A percentile compares a stretch with the other conserved stretches of the same genome.
phyloP scores from a whole-genome alignment of 164 flowering plant genomes.

The Macadamia tetraphylla region DNA sequence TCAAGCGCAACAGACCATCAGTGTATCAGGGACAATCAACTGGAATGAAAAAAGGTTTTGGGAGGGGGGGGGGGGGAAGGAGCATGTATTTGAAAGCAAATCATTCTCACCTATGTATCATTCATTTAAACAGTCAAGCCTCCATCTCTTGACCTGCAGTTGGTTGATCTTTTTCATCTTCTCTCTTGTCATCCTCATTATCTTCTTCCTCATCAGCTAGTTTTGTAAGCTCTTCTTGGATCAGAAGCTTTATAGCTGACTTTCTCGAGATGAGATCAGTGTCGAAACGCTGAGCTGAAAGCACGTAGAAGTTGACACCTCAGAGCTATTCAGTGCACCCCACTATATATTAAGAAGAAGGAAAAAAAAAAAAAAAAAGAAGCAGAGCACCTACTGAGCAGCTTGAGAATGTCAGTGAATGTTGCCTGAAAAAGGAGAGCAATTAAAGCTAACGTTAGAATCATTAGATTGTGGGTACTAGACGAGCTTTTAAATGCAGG shows the following conservation, averaged over 20 bases:
- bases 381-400: slow-evolving; percentile 9
- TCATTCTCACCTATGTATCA: neutral
- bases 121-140: neutral
- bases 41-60: neutral
- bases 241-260: slow-evolving; percentile 64
- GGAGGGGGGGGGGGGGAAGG: neutral
- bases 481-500: too few species aligned
- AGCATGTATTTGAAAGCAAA: neutral
- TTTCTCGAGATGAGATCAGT: slow-evolving; percentile 70
- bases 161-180: slow-evolving; percentile 13
- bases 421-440: slow-evolving; percentile 16
- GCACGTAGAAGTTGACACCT: neutral
- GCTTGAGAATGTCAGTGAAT: slow-evolving; percentile 24
- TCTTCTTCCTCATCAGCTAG: slow-evolving; percentile 77
- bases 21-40: neutral
- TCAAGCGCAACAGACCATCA: neutral
- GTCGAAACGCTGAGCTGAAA: slow-evolving; percentile 54
- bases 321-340: neutral
- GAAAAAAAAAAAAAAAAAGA: neutral
- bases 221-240: slow-evolving; percentile 87
- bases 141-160: slow-evolving; percentile 12
- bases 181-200: slow-evolving; percentile 42
- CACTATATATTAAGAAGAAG: too few species aligned
- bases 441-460: too few species aligned
- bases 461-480: too few species aligned